Base-by-base conservation (phyloP, 164 flowering plant species). In the Cinnamomum chago region DNA sequence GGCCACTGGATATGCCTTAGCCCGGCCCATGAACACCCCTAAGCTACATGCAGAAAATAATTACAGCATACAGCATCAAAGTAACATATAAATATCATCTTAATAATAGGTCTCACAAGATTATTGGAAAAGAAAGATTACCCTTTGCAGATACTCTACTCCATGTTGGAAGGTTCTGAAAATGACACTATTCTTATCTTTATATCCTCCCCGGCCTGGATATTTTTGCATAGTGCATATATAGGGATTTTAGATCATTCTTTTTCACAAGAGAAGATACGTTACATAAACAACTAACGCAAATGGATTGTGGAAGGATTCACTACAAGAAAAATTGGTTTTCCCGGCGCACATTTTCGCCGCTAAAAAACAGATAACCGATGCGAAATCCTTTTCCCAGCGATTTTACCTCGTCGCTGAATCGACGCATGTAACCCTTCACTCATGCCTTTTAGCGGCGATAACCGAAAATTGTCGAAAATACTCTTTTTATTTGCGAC, bases 141-240 rank as follows among this genome's bases (percentile, higher is more conserved):
- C 69, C 51, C 24, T 68, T 35, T 47, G 40, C 52, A 12, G 71
- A 27, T 68, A 68, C 40, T 68, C 58, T 47, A 68, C 35, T 12
- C 7, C 55, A 47, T 4, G 11, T 52, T 68, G 25, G 71, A 22
- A 47, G 71, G 25, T 9, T 11, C 20, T 68, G 71, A 68, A n/a
- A 50, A 35, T 20, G 71, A 68, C 71, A 68, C 6, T 68, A 68
- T 40, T n/a, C 58, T 35, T 68, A 68, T 68, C 71, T 3, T 28
- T 35, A 2, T 23, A 68, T 68, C 33, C 70, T n/a, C 15, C 71
- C 55, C n/a, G n/a, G n/a, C n/a, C 70, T 20, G 28, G 12, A 3
- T 12, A 18, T 25, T 25, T 68, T 40, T 68, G 51, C 35, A 67
- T n/a, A 17, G 50, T 67, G 70, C 35, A 67, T n/a, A n/a, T n/a